Base-by-base conservation (phyloP, 208 protist species). In the Lotmaria passim region DNA sequence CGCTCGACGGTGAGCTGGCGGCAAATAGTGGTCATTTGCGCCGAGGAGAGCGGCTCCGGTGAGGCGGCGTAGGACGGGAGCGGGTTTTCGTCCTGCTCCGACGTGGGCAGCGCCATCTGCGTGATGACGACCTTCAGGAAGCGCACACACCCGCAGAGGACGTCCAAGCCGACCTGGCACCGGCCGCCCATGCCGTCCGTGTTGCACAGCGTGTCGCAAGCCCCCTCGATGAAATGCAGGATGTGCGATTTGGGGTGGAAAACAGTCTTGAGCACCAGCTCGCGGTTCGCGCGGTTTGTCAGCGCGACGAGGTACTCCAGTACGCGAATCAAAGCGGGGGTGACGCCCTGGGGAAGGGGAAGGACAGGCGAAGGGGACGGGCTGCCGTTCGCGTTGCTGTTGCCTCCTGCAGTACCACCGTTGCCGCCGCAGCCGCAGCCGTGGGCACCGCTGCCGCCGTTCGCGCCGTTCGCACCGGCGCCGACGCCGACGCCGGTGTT, bases 221-320 rank as follows among this genome's bases (percentile, higher is more conserved):
- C 88, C 3, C 55, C 59, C 46, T 89, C 86, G 7, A 91, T 78
- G 61, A 78, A 93, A 39, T 73, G 44, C 48, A 87, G 46, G n/a
- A 93, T 78, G 68, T 72, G 78, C 7, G 81, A 87, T 33, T 89
- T 90, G 72, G 75, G 66, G 70, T 80, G 64, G 33, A 93, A 89
- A 26, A 93, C 75, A 1, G 72, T 75, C 52, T 78, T 78, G 19
- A 93, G 69, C 34, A 90, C 17, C 28, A 80, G 23, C 43, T 91
- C 88, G 0, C 85, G 85, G 60, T 88, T 91, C 8, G 75, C 75
- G 12, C 65, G 50, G 50, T 44, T 82, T 23, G 82, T 57, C 8
- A 86, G 66, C 11, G 33, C 8, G 17, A 90, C 66, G 46, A 91
- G 71, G 75, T 89, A 91, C 58, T 88, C 84, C 21, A 93, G 71